These are phyloP conservation scores for Monosporascus ibericus DNA, from an alignment of 2,329 filamentous ascomycete genomes.

Conservation along the genomic window DNA sequence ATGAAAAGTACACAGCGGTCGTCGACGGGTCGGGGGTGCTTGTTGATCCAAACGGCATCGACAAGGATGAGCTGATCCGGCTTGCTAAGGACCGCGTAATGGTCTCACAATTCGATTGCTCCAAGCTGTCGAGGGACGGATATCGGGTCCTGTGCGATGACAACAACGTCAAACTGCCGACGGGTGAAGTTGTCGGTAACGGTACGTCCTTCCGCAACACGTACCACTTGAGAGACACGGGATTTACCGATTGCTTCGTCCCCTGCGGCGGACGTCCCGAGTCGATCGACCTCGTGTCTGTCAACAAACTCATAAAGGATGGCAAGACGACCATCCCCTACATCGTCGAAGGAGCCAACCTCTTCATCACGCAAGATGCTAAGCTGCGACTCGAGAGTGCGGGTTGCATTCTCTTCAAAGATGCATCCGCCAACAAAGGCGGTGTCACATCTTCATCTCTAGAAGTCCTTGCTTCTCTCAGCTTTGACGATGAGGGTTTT, in stretches of 20 bases:
- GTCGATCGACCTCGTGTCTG: conserved; percentile 83
- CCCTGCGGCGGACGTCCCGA: conserved; percentile 95
- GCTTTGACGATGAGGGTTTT: conserved; percentile 87
- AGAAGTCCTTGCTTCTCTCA: conserved; percentile 88
- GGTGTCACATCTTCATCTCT: conserved; percentile 96
- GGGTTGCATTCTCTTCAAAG: conserved; percentile 95
- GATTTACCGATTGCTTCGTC: conserved; percentile 82
- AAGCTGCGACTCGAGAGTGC: conserved; percentile 92
- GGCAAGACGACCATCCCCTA: conserved; percentile 86
- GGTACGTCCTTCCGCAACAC: conserved; percentile 96
- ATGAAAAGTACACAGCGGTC: conserved; percentile 91
- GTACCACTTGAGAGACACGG: conserved; percentile 78
- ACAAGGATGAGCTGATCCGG: conserved; percentile 75
- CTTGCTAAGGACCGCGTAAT: conserved; percentile 83
- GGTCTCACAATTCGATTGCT: conserved; percentile 79
- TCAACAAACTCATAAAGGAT: conserved; percentile 80
- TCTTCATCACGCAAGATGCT: conserved; percentile 98
- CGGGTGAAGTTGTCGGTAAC: conserved; percentile 79
- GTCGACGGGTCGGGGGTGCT: conserved; percentile 96
- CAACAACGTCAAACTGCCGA: conserved; percentile 79
- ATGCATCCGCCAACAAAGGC: conserved; percentile 97
- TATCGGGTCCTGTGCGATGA: conserved; percentile 93
- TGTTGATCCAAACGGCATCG: conserved; percentile 83
- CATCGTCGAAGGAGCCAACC: conserved; percentile 94
- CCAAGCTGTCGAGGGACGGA: conserved; percentile 80